These are phyloP conservation scores for Trichoderma lentiforme DNA, from an alignment of 2,329 filamentous ascomycete species.

Conservation along the genomic window DNA sequence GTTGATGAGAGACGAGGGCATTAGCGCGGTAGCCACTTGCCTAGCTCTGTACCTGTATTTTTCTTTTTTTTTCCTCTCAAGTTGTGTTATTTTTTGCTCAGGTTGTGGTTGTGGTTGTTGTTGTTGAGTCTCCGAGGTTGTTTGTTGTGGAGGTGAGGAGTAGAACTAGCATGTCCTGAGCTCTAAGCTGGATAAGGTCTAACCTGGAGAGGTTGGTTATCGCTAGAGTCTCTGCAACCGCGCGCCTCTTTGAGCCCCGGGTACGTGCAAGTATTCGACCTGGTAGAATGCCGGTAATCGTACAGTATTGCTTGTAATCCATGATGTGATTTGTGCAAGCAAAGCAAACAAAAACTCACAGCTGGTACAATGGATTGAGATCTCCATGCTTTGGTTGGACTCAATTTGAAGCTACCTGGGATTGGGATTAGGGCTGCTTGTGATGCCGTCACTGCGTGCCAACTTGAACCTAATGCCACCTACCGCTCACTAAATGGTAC, in stretches of 20 bases:
- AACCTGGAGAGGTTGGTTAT: not conserved
- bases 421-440: not conserved
- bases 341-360: not conserved
- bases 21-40: not conserved
- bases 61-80: not conserved
- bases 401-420: not conserved
- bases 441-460: not conserved
- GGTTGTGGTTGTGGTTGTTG: not conserved
- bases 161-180: not conserved
- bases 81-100: not conserved
- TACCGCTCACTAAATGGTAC: not conserved
- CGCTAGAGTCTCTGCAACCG: constrained; percentile 1
- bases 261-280: not conserved
- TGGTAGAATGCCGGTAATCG: not conserved
- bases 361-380: not conserved
- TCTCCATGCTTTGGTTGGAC: not conserved
- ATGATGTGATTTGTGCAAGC: not conserved
- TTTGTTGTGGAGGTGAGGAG: not conserved
- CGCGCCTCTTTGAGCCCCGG: constrained; percentile 13
- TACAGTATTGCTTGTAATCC: not conserved
- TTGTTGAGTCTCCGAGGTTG: not conserved
- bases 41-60: not conserved
- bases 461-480: not conserved
- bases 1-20: not conserved
- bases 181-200: not conserved